Evolutionary conservation across 225 moss, liverwort and hornwort genomes (phyloP).

Genomic region (Lunularia cruciata): DNA sequence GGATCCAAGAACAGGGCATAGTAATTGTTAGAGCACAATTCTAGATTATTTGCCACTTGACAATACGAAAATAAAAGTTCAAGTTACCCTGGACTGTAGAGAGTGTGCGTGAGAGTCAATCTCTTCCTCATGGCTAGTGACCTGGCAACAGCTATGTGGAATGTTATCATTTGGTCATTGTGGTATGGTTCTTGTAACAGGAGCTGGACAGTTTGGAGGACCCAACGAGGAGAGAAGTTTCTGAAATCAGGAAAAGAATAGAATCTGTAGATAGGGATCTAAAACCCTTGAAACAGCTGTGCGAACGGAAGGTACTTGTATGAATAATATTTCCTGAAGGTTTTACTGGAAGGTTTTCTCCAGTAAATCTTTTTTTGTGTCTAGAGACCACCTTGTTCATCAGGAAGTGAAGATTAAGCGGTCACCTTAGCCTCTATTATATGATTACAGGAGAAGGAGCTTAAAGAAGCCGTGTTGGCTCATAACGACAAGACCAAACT

Average conservation of each 20-base stretch:
- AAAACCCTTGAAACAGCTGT: conserved; percentile 53
- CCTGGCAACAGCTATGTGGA: too few species aligned
- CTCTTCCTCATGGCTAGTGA: too few species aligned
- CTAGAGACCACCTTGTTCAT: background rate
- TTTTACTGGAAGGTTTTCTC: too few species aligned
- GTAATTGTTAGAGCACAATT: too few species aligned
- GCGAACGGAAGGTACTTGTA: conserved; percentile 57
- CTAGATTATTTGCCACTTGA: too few species aligned
- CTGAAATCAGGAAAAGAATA: conserved; percentile 62
- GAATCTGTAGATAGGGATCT: conserved; percentile 61
- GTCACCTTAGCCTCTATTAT: background rate
- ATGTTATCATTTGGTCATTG: too few species aligned
- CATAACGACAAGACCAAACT: conserved; percentile 57
- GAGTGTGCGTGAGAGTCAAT: too few species aligned
- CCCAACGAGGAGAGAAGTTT: conserved; percentile 70
- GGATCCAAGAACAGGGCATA: too few species aligned
- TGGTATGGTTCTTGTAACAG: conserved; percentile 20
- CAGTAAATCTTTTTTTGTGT: background rate
- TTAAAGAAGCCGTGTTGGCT: conserved; percentile 50
- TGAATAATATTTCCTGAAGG: too few species aligned
- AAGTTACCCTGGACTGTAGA: too few species aligned
- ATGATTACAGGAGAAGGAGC: conserved; percentile 54
- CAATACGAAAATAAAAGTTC: too few species aligned
- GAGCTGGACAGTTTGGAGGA: conserved; percentile 70
- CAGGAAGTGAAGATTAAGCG: background rate